These are phyloP conservation scores for Talaromyces thailandensis DNA, from an alignment of 495 filamentous ascomycete genomes.

Conservation along the genomic window DNA sequence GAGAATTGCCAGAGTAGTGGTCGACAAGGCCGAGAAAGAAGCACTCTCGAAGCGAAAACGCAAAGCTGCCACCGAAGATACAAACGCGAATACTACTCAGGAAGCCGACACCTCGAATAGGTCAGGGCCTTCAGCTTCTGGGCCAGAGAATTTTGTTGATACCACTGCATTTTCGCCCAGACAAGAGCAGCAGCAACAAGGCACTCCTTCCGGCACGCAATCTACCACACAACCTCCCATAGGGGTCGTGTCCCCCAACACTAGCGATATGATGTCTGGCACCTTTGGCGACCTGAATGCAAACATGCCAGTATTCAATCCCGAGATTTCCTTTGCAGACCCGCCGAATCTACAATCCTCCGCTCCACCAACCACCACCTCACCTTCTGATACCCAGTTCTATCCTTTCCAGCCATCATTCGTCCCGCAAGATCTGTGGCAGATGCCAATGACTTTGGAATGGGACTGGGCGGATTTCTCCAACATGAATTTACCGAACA, in stretches of 20 bases:
- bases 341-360: slow-evolving; percentile 17
- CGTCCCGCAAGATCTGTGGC: slow-evolving; percentile 94
- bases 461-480: slow-evolving; percentile 96
- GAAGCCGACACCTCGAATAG: slow-evolving; percentile 3
- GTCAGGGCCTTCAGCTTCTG: neutral
- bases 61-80: slow-evolving; percentile 47
- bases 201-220: slow-evolving; percentile 4
- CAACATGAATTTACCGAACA: slow-evolving; percentile 34
- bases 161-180: neutral
- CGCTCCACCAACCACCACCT: slow-evolving; percentile 18
- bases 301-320: neutral
- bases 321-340: neutral
- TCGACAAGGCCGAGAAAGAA: slow-evolving; percentile 85
- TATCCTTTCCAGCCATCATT: slow-evolving; percentile 76
- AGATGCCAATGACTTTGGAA: slow-evolving; percentile 91
- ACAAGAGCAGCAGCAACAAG: slow-evolving; percentile 11
- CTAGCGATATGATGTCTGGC: neutral
- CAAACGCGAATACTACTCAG: slow-evolving; percentile 8
- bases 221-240: slow-evolving; percentile 2
- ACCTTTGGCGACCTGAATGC: neutral
- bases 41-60: slow-evolving; percentile 68
- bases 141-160: neutral
- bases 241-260: neutral
- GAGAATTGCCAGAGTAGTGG: slow-evolving; percentile 82
- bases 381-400: slow-evolving; percentile 30